Conservation (phyloP, 139 green algal genomes). For the Dunaliella sp. region DNA sequence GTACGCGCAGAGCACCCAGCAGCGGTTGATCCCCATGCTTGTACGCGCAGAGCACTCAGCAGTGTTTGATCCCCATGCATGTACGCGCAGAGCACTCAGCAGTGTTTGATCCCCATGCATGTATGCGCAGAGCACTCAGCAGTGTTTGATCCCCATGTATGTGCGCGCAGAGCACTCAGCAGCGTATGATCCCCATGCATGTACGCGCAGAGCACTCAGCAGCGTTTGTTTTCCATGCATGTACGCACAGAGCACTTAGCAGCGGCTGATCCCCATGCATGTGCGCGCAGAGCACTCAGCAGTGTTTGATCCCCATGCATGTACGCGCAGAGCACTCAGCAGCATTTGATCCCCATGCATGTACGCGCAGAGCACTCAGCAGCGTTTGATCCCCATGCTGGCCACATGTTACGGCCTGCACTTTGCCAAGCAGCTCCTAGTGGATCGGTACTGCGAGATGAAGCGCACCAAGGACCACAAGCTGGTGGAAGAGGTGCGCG, state of each 20-base stretch:
- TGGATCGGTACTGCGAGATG: slow-evolving; percentile 63
- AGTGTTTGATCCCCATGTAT: too few relatives aligned
- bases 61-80: too few relatives aligned
- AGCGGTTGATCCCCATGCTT: too few relatives aligned
- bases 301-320: background rate
- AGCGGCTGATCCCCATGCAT: background rate
- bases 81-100: too few relatives aligned
- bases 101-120: too few relatives aligned
- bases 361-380: slow-evolving; percentile 58
- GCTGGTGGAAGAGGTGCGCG: slow-evolving; percentile 30
- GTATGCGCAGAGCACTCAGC: too few relatives aligned
- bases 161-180: too few relatives aligned
- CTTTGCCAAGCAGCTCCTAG: slow-evolving; percentile 53
- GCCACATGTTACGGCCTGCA: slow-evolving; percentile 72
- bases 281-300: background rate
- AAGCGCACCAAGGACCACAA: slow-evolving; percentile 66
- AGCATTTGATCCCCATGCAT: background rate
- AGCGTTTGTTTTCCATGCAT: too few relatives aligned
- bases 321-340: background rate
- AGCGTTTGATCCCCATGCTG: slow-evolving; percentile 75
- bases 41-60: too few relatives aligned
- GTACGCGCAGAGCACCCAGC: too few relatives aligned
- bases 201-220: too few relatives aligned
- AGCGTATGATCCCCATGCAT: too few relatives aligned
- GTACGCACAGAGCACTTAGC: background rate